These are phyloP conservation scores for Daldinia bambusicola DNA, from an alignment of 495 filamentous ascomycete genomes.

Conservation along the genomic window DNA sequence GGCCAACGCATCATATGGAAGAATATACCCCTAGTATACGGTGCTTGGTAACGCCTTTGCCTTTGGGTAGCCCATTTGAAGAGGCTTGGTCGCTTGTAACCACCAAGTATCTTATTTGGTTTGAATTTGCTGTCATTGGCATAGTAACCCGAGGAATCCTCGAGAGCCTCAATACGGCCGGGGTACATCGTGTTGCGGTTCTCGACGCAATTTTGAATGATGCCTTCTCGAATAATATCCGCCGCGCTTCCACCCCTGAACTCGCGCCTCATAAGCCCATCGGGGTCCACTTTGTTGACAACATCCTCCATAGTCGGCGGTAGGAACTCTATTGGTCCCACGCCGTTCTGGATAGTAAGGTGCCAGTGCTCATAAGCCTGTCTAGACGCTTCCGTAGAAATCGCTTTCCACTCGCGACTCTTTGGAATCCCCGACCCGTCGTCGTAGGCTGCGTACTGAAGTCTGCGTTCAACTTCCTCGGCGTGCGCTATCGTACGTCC, in stretches of 20 bases:
- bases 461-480: slow-evolving; percentile 32
- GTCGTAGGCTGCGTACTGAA: slow-evolving; percentile 22
- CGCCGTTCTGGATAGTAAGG: slow-evolving; percentile 29
- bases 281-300: slow-evolving; percentile 35
- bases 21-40: slow-evolving; percentile 34
- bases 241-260: neutral
- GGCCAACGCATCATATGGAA: slow-evolving; percentile 49
- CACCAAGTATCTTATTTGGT: slow-evolving; percentile 24
- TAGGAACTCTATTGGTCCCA: slow-evolving; percentile 35
- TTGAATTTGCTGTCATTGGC: neutral
- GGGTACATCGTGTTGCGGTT: slow-evolving; percentile 47
- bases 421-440: neutral
- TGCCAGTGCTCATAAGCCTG: slow-evolving; percentile 33
- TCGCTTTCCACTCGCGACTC: slow-evolving; percentile 31
- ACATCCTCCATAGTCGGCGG: slow-evolving; percentile 31
- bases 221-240: slow-evolving; percentile 42
- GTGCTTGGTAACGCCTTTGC: slow-evolving; percentile 46
- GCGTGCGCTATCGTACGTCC: slow-evolving; percentile 43
- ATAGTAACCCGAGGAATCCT: slow-evolving; percentile 37
- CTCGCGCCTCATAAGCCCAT: neutral
- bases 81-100: slow-evolving; percentile 40
- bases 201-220: slow-evolving; percentile 46
- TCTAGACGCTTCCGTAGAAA: slow-evolving; percentile 23
- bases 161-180: slow-evolving; percentile 26
- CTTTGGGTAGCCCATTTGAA: slow-evolving; percentile 47